Evolutionary conservation across 2,329 filamentous ascomycete species (phyloP).

Genomic region (Gaeumannomyces sp.): DNA sequence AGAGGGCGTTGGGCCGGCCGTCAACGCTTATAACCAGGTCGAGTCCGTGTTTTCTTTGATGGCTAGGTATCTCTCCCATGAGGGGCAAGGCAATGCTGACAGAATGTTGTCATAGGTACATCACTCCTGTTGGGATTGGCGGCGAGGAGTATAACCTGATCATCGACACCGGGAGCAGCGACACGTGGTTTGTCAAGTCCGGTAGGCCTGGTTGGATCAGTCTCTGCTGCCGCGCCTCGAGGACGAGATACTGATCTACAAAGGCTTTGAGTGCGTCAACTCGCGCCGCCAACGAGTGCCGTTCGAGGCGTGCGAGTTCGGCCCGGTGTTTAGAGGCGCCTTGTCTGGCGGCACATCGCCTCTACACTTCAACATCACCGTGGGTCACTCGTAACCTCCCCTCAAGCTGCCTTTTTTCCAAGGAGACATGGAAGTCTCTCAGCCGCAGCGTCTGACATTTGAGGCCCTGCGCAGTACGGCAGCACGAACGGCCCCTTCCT

Average conservation of each 20-base stretch:
- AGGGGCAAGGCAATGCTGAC: neutral
- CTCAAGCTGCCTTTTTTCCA: too few species aligned
- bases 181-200: conserved; percentile 24
- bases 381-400: conserved; percentile 3
- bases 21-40: conserved; percentile 17
- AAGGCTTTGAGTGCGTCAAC: conserved; percentile 23
- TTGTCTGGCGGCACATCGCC: conserved; percentile 24
- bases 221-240: neutral
- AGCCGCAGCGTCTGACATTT: neutral
- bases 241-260: neutral
- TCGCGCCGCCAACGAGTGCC: conserved; percentile 14
- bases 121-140: conserved; percentile 22
- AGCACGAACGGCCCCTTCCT: conserved; percentile 21
- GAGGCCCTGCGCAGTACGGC: conserved; percentile 16
- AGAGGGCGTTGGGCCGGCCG: conserved; percentile 8
- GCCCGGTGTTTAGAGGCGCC: conserved; percentile 21
- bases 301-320: conserved; percentile 22
- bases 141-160: conserved; percentile 21
- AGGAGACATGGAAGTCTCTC: too few species aligned
- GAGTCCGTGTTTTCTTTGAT: conserved; percentile 11
- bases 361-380: conserved; percentile 22
- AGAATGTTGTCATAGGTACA: conserved; percentile 16
- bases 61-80: neutral
- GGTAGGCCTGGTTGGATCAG: neutral
- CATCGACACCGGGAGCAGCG: conserved; percentile 25